phyloP scores from a whole-genome alignment of 768 basidiomycete species.

The Gymnopilus junonius region DNA sequence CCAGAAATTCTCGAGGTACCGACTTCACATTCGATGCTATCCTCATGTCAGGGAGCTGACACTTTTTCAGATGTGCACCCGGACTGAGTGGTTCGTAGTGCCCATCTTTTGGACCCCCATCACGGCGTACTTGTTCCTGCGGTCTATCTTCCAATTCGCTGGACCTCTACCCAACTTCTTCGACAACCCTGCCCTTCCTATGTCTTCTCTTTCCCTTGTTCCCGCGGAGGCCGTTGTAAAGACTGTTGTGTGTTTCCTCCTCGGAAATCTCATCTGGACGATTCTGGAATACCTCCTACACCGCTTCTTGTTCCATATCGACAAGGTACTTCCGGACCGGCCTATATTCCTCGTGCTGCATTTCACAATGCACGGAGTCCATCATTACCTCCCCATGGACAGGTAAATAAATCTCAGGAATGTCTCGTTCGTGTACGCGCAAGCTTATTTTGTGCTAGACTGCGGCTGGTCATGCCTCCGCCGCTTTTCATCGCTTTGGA shows the following conservation, averaged over 20 bases:
- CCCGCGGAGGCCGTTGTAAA: conserved; percentile 57
- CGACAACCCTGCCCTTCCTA: conserved; percentile 57
- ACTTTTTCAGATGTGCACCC: conserved; percentile 65
- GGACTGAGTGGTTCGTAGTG: conserved; percentile 93
- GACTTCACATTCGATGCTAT: conserved; percentile 3
- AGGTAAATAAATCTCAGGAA: conserved; percentile 47
- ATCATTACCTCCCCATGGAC: conserved; percentile 98
- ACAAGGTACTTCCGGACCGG: conserved; percentile 82
- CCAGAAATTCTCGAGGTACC: conserved; percentile 79
- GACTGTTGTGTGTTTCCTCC: conserved; percentile 69
- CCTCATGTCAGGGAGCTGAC: not conserved
- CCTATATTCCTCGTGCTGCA: conserved; percentile 83
- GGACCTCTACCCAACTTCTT: conserved; percentile 69
- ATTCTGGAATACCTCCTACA: conserved; percentile 91
- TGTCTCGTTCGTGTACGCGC: not conserved
- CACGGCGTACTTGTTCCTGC: conserved; percentile 73
- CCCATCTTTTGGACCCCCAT: conserved; percentile 94
- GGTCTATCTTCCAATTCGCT: conserved; percentile 84
- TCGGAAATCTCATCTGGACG: conserved; percentile 94
- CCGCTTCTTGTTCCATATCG: conserved; percentile 97
- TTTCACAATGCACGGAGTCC: conserved; percentile 93
- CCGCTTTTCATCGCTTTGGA: conserved; percentile 76
- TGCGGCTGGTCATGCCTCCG: conserved; percentile 98
- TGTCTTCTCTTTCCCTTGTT: conserved; percentile 49
- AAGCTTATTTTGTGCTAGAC: conserved; percentile 39